phyloP scores from a whole-genome alignment of 805 yeast species.

The Metschnikowia colocasiae region DNA sequence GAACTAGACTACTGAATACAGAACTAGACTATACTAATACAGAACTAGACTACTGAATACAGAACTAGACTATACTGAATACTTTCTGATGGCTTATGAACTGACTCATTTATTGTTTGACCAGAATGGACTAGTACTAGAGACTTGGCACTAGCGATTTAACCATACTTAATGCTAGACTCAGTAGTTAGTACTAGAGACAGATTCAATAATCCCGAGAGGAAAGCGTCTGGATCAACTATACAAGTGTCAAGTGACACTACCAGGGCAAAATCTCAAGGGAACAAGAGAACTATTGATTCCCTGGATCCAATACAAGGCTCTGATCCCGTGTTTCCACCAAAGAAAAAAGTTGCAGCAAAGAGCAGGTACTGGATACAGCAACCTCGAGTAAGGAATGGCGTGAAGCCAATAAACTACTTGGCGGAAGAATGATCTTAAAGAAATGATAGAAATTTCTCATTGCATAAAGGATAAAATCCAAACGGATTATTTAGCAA shows the following conservation, averaged over 20 bases:
- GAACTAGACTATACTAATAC: too few species aligned
- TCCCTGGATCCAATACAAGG: constrained; percentile 1
- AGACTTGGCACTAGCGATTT: too few species aligned
- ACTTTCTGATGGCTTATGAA: too few species aligned
- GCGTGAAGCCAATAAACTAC: constrained; percentile 33
- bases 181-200: too few species aligned
- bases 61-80: too few species aligned
- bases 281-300: neutral
- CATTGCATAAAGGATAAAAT: constrained; percentile 21
- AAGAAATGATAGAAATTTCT: constrained; percentile 50
- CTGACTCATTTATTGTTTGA: too few species aligned
- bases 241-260: neutral
- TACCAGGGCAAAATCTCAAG: neutral
- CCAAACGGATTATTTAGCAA: constrained; percentile 20
- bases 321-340: constrained; percentile 7
- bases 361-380: neutral
- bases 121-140: too few species aligned
- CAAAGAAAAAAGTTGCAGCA: constrained; percentile 3
- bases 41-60: too few species aligned
- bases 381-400: constrained; percentile 25
- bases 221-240: neutral
- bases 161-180: too few species aligned
- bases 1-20: too few species aligned
- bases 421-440: constrained; percentile 47
- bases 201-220: neutral